Base-by-base conservation (phyloP, 2,329 filamentous ascomycete genomes). In the Pestalotiopsis sp. region DNA sequence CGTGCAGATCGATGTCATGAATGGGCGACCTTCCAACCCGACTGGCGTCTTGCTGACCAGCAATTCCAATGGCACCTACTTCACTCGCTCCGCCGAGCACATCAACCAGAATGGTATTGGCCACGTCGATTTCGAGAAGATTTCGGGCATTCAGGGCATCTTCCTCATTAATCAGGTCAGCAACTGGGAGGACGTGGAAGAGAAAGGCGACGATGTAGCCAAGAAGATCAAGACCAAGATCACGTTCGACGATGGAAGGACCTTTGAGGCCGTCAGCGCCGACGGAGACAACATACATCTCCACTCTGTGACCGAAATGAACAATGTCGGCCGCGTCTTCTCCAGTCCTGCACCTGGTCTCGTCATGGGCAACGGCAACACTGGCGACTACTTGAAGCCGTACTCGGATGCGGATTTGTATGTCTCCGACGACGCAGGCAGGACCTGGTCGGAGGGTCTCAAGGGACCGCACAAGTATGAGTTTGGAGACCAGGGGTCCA, bases 41-140 rank as follows among this genome's bases (percentile, higher is more conserved):
- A 95, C 97, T 89, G 97, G 96, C 41, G 90, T 92, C 12, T 85
- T 99, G 68, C 95, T 98, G 76, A 97, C 94, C 5, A 98, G 95
- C 78, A 99, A 99, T 79, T 98, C 95, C 39, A 97, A 98, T 78
- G 96, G 96, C 70, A 98, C 94, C 2, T 98, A 95, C 80, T 99
- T 98, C 78, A 96, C 93, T 2, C 91, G 92, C 76, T 98, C 97
- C 75, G 88, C 95, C 68, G 93, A 97, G 69, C 92, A 98, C 79
- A 98, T 95, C 41, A 98, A 99, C 79, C 92, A 95, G 75, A 92
- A 95, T 75, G 74, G 78, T 11, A 81, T 83, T 36, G 94, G 94
- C 2, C 88, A 90, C 68, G 95, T 99, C 65, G 96, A 99, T 79
- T 99, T 98, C 75, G 96, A 99, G 78, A 97, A 97, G 81, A 90